Base-by-base conservation (phyloP, 768 basidiomycete species). In the Mycena indigotica region DNA sequence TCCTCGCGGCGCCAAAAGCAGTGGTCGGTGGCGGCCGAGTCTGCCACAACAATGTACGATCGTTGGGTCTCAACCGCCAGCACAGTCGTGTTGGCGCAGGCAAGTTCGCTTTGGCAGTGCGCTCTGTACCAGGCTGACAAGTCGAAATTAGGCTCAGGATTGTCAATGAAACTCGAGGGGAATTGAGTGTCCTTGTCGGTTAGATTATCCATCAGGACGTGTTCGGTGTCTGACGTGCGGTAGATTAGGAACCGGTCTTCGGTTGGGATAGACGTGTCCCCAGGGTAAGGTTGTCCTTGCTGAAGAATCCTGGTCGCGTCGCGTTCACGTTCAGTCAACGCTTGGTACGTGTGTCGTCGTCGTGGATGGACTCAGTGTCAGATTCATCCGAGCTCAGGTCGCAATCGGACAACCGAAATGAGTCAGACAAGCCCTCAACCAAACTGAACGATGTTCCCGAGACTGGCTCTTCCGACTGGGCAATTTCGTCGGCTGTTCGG, bases 11-110 rank as follows among this genome's bases (percentile, higher is more conserved):
- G 5, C 4, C 50, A 16, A 38, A 60, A 60, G 28, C 59, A 60
- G 17, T 60, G 59, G 4, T 60, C 59, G 2, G 55, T 60, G 1
- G 55, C 59, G 0, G 53, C 59, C 2, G 59, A 60, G 24, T 60
- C 59, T 2, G 50, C 30, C 13, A 60, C 58, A 12, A 35, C 51
- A 23, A 35, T 38, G 32, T 19, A 19, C 6, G 41, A 21, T 8
- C 30, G 5, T 5, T 38, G 24, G 30, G 32, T 23, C 21, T 4
- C 13, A 19, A 26, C n/a, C n/a, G 51, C 32, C 13, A 40, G n/a
- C 8, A 15, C 35, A 23, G 26, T 19, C 21, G 23, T 13, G 23
- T 10, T 30, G 17, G 23, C 51, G 50, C 29, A 28, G 2, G 29
- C 52, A 17, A 53, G 6, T 12, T 13, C 57, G 3, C 8, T 30